phyloP scores from a whole-genome alignment of 1,284 basidiomycete genomes.

The Tylopilus sp. region DNA sequence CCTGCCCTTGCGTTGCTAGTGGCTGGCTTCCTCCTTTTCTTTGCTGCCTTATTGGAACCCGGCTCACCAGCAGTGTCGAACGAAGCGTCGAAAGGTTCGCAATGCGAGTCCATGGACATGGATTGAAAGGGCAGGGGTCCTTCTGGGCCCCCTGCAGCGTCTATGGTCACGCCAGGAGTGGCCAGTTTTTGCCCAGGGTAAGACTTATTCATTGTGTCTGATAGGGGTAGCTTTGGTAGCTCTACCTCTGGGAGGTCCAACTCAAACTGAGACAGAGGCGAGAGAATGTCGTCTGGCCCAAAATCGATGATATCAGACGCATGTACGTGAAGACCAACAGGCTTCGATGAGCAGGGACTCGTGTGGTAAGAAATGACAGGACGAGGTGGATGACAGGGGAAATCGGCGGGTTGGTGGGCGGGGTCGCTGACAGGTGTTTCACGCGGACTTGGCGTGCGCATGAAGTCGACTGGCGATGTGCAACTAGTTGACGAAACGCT shows the following conservation, averaged over 20 bases:
- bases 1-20: not conserved
- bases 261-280: conserved; percentile 25
- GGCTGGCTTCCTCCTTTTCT: conserved; percentile 6
- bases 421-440: not conserved
- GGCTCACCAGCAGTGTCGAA: not conserved
- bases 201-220: conserved; percentile 24
- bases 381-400: not conserved
- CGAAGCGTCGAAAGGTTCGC: not conserved
- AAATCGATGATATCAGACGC: not conserved
- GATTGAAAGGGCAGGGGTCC: not conserved
- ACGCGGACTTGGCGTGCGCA: not conserved
- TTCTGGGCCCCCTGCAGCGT: not conserved
- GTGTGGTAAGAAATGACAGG: conserved; percentile 1
- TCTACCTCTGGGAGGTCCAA: conserved; percentile 21
- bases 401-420: not conserved
- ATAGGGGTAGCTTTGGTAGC: conserved; percentile 20
- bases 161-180: not conserved
- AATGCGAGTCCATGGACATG: not conserved
- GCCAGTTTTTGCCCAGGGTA: conserved; percentile 5
- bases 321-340: not conserved
- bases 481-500: conserved; percentile 12
- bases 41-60: conserved; percentile 1
- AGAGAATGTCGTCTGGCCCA: conserved; percentile 11
- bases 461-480: conserved; percentile 12
- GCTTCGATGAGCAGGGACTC: conserved; percentile 1